A percentile compares a stretch with the other conserved stretches of the same genome.
Conservation (phyloP, 1,139 yeast species). For the Candida pseudoviswanathii region DNA sequence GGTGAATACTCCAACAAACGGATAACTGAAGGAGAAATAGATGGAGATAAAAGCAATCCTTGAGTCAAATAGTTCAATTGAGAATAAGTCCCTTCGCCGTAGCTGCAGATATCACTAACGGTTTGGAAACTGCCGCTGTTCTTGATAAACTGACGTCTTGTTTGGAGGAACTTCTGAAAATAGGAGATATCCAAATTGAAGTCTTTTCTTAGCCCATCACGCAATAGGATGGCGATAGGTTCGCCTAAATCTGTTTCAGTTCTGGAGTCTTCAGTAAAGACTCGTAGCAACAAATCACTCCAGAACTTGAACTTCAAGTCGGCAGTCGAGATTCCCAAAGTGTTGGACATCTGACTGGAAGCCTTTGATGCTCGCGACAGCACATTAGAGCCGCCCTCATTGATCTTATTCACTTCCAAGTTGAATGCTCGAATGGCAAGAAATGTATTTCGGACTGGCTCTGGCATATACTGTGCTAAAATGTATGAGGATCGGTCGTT, state of each 20-base stretch:
- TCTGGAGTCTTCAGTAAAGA: conserved; percentile 40
- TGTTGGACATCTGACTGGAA: conserved; percentile 28
- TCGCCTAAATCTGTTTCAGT: conserved; percentile 51
- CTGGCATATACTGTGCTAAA: conserved; percentile 70
- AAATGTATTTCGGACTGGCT: conserved; percentile 63
- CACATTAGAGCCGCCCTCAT: conserved; percentile 44
- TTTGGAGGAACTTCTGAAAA: conserved; percentile 62
- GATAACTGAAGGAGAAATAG: conserved; percentile 59
- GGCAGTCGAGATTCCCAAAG: conserved; percentile 46
- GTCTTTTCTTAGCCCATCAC: conserved; percentile 51
- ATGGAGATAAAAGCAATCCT: conserved; percentile 59
- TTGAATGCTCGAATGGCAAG: conserved; percentile 72
- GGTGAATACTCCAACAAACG: conserved; percentile 50
- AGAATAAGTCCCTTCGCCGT: conserved; percentile 80
- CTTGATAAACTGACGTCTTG: conserved; percentile 56
- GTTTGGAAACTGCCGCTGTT: conserved; percentile 47
- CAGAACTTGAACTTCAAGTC: conserved; percentile 65
- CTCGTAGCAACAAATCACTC: conserved; percentile 52
- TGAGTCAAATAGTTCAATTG: conserved; percentile 73
- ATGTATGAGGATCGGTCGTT: conserved; percentile 69
- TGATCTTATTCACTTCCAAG: conserved; percentile 64
- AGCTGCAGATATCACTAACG: conserved; percentile 65
- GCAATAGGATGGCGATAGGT: conserved; percentile 62
- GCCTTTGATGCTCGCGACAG: conserved; percentile 36
- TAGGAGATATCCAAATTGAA: conserved; percentile 55